A percentile compares a stretch with the other conserved stretches of the same genome.
Conservation (phyloP, 163 green algal species). For the Prototheca cutis region DNA sequence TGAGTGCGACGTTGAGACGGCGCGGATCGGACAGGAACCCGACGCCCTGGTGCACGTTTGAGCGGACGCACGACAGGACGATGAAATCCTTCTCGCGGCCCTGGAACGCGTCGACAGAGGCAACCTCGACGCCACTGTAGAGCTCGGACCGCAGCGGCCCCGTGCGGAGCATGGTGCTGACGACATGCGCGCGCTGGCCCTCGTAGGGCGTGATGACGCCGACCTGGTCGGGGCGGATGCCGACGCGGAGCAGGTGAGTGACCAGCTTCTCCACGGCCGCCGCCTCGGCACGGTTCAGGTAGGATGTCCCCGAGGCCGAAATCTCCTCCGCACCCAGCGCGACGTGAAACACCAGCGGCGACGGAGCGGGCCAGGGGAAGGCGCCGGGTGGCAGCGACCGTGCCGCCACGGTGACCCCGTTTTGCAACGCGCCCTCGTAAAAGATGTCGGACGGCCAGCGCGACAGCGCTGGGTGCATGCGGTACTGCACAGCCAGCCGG, state of each 20-base stretch:
- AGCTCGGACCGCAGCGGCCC: conserved; percentile 53
- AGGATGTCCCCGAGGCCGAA: conserved; percentile 78
- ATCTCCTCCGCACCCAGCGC: conserved; percentile 92
- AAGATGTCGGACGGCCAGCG: conserved; percentile 93
- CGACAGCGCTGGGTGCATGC: conserved; percentile 93
- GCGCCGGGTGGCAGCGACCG: conserved; percentile 35
- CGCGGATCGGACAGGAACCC: conserved; percentile 82
- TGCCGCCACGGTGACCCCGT: conserved; percentile 57
- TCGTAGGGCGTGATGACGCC: conserved; percentile 98
- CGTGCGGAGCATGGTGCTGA: conserved; percentile 42
- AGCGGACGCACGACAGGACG: conserved; percentile 91
- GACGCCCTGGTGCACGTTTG: conserved; percentile 86
- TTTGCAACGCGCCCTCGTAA: conserved; percentile 93
- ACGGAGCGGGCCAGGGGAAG: conserved; percentile 81
- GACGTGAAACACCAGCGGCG: conserved; percentile 79
- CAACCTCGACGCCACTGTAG: conserved; percentile 79
- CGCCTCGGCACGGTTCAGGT: conserved; percentile 93
- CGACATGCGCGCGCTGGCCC: conserved; percentile 83
- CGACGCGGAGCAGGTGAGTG: conserved; percentile 65
- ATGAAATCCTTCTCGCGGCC: conserved; percentile 98
- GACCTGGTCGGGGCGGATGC: conserved; percentile 61
- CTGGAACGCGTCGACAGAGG: conserved; percentile 83
- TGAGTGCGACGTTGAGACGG: conserved; percentile 91
- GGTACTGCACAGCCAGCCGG: conserved; percentile 73
- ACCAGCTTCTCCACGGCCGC: conserved; percentile 87